These are phyloP conservation scores for Amylostereum chailletii DNA, from an alignment of 1,284 basidiomycete species.

Conservation along the genomic window DNA sequence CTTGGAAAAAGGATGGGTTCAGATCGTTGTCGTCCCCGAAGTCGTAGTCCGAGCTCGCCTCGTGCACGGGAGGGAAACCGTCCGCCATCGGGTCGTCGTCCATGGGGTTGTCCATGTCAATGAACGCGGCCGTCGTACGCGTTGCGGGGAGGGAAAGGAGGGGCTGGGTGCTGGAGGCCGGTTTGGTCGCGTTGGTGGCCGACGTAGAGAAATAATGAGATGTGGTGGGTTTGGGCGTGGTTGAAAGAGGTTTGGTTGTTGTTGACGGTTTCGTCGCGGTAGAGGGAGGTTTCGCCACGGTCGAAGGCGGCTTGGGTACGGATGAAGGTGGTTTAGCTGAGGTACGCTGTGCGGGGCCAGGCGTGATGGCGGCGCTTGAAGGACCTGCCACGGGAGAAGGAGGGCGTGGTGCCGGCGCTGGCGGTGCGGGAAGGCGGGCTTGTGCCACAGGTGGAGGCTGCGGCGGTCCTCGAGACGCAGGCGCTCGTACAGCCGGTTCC, in stretches of 20 bases:
- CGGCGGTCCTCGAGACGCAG: not conserved
- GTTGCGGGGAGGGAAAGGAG: not conserved
- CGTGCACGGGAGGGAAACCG: constrained; percentile 4
- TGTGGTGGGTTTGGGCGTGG: not conserved
- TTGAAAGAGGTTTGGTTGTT: not conserved
- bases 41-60: constrained; percentile 22
- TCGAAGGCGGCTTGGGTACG: constrained; percentile 1
- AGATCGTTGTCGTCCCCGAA: constrained; percentile 24
- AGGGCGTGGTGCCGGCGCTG: constrained; percentile 2
- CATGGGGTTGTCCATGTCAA: constrained; percentile 5
- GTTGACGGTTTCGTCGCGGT: not conserved
- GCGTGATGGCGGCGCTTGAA: too few relatives aligned
- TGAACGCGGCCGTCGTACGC: not conserved
- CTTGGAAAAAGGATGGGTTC: constrained; percentile 28
- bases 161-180: not conserved
- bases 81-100: constrained; percentile 4
- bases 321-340: not conserved
- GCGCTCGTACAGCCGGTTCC: not conserved
- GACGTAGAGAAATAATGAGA: not conserved
- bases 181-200: not conserved
- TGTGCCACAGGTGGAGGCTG: constrained; percentile 6
- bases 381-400: not conserved
- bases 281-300: not conserved
- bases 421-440: not conserved
- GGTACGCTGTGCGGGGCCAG: too few relatives aligned